phyloP scores from a whole-genome alignment of 2,329 filamentous ascomycete genomes.

The Diaporthe humulicola region DNA sequence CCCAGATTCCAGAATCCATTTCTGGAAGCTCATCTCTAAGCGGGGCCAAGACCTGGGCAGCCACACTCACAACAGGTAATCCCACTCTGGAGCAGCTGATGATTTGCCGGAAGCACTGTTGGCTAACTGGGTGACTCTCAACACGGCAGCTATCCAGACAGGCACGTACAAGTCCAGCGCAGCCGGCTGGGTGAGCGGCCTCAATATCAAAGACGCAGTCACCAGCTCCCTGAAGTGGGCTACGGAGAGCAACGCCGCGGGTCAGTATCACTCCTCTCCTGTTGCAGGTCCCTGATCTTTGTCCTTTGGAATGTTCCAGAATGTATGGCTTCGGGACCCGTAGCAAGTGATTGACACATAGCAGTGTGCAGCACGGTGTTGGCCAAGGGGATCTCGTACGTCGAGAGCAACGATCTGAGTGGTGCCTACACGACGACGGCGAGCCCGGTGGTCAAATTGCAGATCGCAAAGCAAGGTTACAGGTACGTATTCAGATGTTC shows the following conservation, averaged over 20 bases:
- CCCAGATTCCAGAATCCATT: slow-evolving; percentile 64
- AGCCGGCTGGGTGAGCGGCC: slow-evolving; percentile 52
- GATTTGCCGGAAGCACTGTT: too few relatives aligned
- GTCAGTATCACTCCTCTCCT: too few relatives aligned
- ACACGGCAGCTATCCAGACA: slow-evolving; percentile 50
- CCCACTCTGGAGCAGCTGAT: background rate
- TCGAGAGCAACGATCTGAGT: slow-evolving; percentile 56
- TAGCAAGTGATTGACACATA: too few relatives aligned
- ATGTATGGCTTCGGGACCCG: too few relatives aligned
- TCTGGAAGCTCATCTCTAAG: slow-evolving; percentile 52
- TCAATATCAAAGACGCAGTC: slow-evolving; percentile 50
- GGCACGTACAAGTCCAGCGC: slow-evolving; percentile 53
- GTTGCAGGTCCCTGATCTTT: too few relatives aligned
- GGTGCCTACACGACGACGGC: slow-evolving; percentile 56
- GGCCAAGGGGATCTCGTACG: slow-evolving; percentile 51
- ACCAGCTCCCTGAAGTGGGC: slow-evolving; percentile 55
- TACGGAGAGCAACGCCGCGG: slow-evolving; percentile 55
- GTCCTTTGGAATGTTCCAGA: too few relatives aligned
- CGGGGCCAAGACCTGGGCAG: slow-evolving; percentile 56
- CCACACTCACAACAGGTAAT: slow-evolving; percentile 49
- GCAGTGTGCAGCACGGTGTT: slow-evolving; percentile 61
- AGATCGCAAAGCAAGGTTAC: slow-evolving; percentile 61
- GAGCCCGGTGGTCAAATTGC: slow-evolving; percentile 55
- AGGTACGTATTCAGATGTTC: slow-evolving; percentile 32
- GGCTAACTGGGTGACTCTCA: background rate